A percentile compares a stretch with the other conserved stretches of the same genome.
phyloP scores from a whole-genome alignment of 805 yeast species.

The Brettanomyces anomalus region DNA sequence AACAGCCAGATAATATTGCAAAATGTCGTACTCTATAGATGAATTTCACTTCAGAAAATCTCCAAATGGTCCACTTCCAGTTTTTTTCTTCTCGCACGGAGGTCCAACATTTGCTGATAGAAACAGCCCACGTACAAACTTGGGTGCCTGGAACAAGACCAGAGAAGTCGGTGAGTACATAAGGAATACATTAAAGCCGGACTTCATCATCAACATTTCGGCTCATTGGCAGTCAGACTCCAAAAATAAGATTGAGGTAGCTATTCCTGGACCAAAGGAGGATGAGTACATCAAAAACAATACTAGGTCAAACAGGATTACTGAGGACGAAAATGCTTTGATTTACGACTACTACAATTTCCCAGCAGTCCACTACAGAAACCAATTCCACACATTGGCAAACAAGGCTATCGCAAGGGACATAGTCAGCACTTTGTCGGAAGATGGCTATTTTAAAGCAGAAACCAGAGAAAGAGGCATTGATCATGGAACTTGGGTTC shows the following conservation, averaged over 20 bases:
- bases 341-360: slow-evolving; percentile 74
- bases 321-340: slow-evolving; percentile 37
- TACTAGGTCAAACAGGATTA: slow-evolving; percentile 13
- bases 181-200: slow-evolving; percentile 44
- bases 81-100: slow-evolving; percentile 71
- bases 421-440: slow-evolving; percentile 32
- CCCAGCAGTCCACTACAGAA: slow-evolving; percentile 54
- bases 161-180: slow-evolving; percentile 44
- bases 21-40: slow-evolving; percentile 1
- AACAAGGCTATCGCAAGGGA: slow-evolving; percentile 34
- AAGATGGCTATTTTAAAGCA: slow-evolving; percentile 34
- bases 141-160: slow-evolving; percentile 51
- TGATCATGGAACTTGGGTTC: slow-evolving; percentile 83
- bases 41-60: slow-evolving; percentile 12
- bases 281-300: slow-evolving; percentile 9
- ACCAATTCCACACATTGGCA: slow-evolving; percentile 47
- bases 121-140: slow-evolving; percentile 36
- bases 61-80: slow-evolving; percentile 32
- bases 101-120: slow-evolving; percentile 71
- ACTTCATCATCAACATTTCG: slow-evolving; percentile 55
- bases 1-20: neutral
- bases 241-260: slow-evolving; percentile 37
- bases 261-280: slow-evolving; percentile 28
- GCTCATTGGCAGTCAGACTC: slow-evolving; percentile 67
- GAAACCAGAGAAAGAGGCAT: slow-evolving; percentile 49